These are phyloP conservation scores for Psilocybe sp. DNA, from an alignment of 768 basidiomycete genomes.

Conservation along the genomic window DNA sequence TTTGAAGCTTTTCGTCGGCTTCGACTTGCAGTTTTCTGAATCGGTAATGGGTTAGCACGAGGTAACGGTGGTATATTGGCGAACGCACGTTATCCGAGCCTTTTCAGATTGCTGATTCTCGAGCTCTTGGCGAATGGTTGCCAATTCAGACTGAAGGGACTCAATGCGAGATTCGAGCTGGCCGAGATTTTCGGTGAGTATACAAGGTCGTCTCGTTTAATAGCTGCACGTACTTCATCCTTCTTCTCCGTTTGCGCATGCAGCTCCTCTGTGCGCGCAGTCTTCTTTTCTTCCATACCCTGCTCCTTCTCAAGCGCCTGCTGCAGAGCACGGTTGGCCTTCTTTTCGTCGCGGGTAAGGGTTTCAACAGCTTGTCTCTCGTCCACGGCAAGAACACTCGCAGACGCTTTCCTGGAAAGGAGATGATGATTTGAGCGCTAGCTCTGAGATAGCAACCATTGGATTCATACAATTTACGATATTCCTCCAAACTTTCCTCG, in stretches of 20 bases:
- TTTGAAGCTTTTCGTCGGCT: conserved; percentile 86
- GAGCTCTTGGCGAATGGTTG: conserved; percentile 67
- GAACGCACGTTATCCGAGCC: conserved; percentile 67
- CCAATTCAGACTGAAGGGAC: conserved; percentile 57
- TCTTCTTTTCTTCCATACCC: conserved; percentile 55
- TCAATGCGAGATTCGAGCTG: conserved; percentile 63
- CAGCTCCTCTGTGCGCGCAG: conserved; percentile 55
- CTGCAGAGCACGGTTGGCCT: conserved; percentile 55
- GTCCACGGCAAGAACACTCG: conserved; percentile 76
- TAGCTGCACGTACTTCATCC: conserved; percentile 46
- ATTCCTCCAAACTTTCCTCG: conserved; percentile 85
- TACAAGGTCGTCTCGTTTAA: not conserved
- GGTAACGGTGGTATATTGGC: not conserved
- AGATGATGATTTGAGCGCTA: not conserved
- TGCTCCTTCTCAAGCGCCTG: conserved; percentile 71
- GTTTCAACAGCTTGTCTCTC: conserved; percentile 87
- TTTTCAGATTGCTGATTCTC: conserved; percentile 86
- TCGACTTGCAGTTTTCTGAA: conserved; percentile 86
- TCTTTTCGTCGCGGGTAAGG: conserved; percentile 81
- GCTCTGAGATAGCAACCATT: not conserved
- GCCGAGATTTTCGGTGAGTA: not conserved
- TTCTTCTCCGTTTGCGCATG: conserved; percentile 46
- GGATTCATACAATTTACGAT: conserved; percentile 66
- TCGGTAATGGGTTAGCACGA: not conserved
- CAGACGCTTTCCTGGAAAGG: conserved; percentile 64